Evolutionary conservation across 2,329 filamentous ascomycete genomes (phyloP), one percentile per base, ranked within the genome.

Genomic region (Clonostachys chloroleuca): DNA sequence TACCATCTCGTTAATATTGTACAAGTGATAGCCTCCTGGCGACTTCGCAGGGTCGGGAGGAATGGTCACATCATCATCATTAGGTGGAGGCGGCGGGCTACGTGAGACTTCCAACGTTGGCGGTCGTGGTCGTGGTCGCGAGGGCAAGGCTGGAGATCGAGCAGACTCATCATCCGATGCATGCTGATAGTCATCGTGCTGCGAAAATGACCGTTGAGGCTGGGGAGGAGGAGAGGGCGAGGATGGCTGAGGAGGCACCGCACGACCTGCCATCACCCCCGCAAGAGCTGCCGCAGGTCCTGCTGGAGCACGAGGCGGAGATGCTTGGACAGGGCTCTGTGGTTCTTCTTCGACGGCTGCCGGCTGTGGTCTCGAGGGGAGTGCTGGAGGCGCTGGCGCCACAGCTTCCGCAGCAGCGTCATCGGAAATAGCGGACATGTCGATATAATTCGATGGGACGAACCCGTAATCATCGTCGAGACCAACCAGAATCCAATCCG

Each of bases 1-100:
- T 5, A 96, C 83, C 87, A 96, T 96, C 68, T 97, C 92, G 62
- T 92, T 95, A 58, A 97, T 92, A 58, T 96, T 96, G 69, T 96
- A 97, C 65, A 97, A 77, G 61, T 95, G 92, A 61, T 92, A 97
- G 3, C 89, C 89, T 16, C 89, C 88, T 6, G 89, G 88, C 3
- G 86, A 84, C 33, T 65, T 63, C 36, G 71, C 70, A 14, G 74
- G 73, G 34, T 81, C 75, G 39, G 62, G 56, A 52, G 47, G 54
- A 58, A 53, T 57, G 59, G 72, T 51, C 69, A 67, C 51, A 67
- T 69, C 57, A 54, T 49, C 48, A 34, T 51, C 48, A 14, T 57
- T 53, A 54, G 81, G 74, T 50, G 77, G 73, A 53, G 78, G 70
- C 40, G 69, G 66, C 7, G 71, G 67, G 5, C 74, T 66, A 43